phyloP scores from a whole-genome alignment of 225 moss, liverwort and hornwort species.

The Marchantia polymorpha region DNA sequence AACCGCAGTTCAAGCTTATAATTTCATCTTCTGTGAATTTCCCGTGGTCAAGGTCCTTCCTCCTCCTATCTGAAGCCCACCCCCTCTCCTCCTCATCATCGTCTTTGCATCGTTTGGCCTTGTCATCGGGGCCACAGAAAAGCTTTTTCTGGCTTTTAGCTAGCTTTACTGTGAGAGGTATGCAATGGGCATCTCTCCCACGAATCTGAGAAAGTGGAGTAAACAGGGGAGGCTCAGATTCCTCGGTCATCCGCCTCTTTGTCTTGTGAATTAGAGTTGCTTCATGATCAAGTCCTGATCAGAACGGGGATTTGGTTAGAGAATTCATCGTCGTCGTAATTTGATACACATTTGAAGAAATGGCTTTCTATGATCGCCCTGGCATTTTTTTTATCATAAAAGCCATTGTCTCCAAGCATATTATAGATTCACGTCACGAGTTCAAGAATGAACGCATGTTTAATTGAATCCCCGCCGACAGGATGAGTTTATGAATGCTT shows the following conservation, averaged over 20 bases:
- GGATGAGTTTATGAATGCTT: no score
- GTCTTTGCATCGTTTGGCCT: no score
- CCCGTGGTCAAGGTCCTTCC: conserved; percentile 13
- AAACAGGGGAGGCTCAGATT: not conserved
- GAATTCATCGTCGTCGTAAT: not conserved
- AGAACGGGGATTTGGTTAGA: not conserved
- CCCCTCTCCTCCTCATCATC: not conserved
- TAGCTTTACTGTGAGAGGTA: not conserved
- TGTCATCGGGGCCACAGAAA: not conserved
- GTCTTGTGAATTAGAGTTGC: not conserved
- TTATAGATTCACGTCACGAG: no score
- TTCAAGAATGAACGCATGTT: no score
- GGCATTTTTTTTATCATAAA: no score
- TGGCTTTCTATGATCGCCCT: no score
- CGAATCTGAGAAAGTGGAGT: not conserved
- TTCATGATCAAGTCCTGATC: not conserved
- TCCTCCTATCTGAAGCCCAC: conserved; percentile 9
- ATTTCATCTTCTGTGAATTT: conserved; percentile 23
- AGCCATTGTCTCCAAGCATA: no score
- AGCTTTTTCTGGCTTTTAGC: conserved; percentile 2
- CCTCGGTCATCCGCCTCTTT: not conserved
- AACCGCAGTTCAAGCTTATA: not conserved
- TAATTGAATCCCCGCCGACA: no score
- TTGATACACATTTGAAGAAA: no score
- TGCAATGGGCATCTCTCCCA: not conserved